Evolutionary conservation across 2,329 filamentous ascomycete species (phyloP).

Genomic region (Sclerotiophoma versabilis): DNA sequence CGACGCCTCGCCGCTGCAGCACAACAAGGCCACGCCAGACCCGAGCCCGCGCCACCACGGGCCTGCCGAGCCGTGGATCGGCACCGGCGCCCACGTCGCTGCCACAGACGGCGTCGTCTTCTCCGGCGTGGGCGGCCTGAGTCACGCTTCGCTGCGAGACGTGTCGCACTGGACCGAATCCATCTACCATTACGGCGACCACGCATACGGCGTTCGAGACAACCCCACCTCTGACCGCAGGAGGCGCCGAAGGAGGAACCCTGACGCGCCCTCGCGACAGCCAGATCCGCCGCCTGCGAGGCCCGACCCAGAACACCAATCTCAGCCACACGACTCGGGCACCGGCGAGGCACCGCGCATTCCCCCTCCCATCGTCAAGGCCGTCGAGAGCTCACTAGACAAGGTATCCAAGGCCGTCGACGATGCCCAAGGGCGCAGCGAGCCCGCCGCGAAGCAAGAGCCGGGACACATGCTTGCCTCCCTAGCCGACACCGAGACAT

Average conservation of each 20-base stretch:
- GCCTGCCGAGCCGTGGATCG: slow-evolving; percentile 71
- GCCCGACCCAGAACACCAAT: slow-evolving; percentile 7
- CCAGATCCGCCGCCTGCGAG: slow-evolving; percentile 9
- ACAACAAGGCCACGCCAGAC: slow-evolving; percentile 36
- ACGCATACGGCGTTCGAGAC: slow-evolving; percentile 84
- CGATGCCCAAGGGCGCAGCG: slow-evolving; percentile 18
- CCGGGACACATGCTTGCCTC: slow-evolving; percentile 44
- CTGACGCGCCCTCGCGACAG: slow-evolving; percentile 11
- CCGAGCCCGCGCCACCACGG: slow-evolving; percentile 25
- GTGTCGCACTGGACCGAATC: slow-evolving; percentile 88
- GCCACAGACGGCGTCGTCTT: slow-evolving; percentile 87
- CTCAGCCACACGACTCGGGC: slow-evolving; percentile 11
- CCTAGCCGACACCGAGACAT: slow-evolving; percentile 55
- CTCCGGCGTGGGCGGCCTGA: slow-evolving; percentile 77
- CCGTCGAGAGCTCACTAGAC: slow-evolving; percentile 54
- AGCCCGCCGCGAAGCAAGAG: slow-evolving; percentile 23
- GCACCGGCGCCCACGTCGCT: slow-evolving; percentile 70
- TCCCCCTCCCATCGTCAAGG: slow-evolving; percentile 56
- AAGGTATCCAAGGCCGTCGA: slow-evolving; percentile 51
- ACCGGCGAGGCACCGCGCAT: slow-evolving; percentile 45
- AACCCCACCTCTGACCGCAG: slow-evolving; percentile 74
- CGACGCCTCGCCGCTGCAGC: slow-evolving; percentile 52
- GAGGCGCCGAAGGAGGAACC: slow-evolving; percentile 53
- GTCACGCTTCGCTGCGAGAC: slow-evolving; percentile 72
- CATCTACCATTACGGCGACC: slow-evolving; percentile 81